Evolutionary conservation across 169 alveolate genomes (phyloP), one percentile per base, ranked within the genome.

Genomic region (Eimeria maxima): DNA sequence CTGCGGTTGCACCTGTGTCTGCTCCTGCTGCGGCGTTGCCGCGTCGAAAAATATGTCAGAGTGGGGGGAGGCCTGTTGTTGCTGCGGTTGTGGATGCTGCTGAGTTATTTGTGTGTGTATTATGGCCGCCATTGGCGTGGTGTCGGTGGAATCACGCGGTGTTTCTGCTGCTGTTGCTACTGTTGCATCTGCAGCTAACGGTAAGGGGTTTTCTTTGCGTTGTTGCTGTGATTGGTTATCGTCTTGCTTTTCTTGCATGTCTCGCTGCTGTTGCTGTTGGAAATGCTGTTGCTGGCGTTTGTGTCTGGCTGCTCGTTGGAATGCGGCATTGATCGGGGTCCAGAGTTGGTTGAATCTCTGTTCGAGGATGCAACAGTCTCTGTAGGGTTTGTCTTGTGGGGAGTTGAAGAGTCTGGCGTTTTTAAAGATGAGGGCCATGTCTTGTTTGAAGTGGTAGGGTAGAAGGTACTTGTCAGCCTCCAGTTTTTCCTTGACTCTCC

Each of bases 401-500:
- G 81, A 53, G 29, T 94, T 94, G 83, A 94, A 84, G 47, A 38
- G 73, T 7, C 94, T 33, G 4, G 96, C 96, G 67, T 94, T 94
- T 24, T 86, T 65, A 65, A 94, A 94, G 13, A 94, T 86, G 27
- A 76, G 78, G 55, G 96, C 97, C 78, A 97, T 90, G 76, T 97
- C 98, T 16, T 97, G 97, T 90, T 97, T 97, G 93, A 97, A 97
- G 83, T 97, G 97, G 96, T 96, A 96, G 20, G 98, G 98, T 45
- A 97, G 95, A 29, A 92, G 27, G 88, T 96, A 97, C n/a, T 63
- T 71, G 27, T 94, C 92, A 10, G 93, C 81, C 69, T 83, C 90
- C 55, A 97, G 96, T 95, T 96, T 97, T 27, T 95, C 96, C 90
- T 96, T 96, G 47, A 97, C 96, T 69, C 97, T 97, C 29, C 80